Evolutionary conservation across 352 stramenopile genomes (phyloP), one percentile per base, ranked within the genome.

Genomic region (Globisporangium mamillatum): DNA sequence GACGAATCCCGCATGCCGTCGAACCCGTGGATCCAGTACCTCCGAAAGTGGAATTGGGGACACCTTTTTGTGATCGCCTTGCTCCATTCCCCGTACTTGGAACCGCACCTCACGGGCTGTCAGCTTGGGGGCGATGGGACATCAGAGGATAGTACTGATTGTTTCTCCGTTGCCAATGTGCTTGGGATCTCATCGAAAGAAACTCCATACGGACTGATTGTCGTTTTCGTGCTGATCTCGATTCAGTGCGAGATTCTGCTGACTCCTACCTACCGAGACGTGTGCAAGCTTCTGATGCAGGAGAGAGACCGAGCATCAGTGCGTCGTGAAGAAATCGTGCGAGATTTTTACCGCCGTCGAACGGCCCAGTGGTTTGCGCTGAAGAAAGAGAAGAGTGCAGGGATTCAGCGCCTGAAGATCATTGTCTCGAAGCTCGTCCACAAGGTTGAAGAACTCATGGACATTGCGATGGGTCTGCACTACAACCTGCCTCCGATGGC

Each of bases 371-470:
- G 88, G 87, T 87, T 90, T 63, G 65, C 68, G 3, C 75, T 96
- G 50, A 96, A 96, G 68, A 90, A 89, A 50, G 86, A 94, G 38
- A 96, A 96, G 65, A 91, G 86, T 60, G 78, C 84, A 12, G 88
- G 84, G 0, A 85, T 96, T 61, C 82, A 92, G 64, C 83, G 88
- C 1, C 79, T 96, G 12, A 95, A 94, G 60, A 84, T 94, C 6
- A 95, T 95, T 62, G 89, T 96, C 5, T 94, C 86, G 0, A 95
- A 94, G 66, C 75, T 95, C 1, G 89, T 96, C 0, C 87, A 96
- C 64, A 95, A 95, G 60, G 86, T 95, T 8, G 86, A 94, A 71
- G 89, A 96, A 63, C 79, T 96, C 46, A 94, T 96, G 87, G 89
- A 96, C 62, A 95, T 96, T 46, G 89, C 89, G 0, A 87, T 92